Base-by-base conservation (phyloP, 1,139 yeast species). In the Kodamaea plutei region DNA sequence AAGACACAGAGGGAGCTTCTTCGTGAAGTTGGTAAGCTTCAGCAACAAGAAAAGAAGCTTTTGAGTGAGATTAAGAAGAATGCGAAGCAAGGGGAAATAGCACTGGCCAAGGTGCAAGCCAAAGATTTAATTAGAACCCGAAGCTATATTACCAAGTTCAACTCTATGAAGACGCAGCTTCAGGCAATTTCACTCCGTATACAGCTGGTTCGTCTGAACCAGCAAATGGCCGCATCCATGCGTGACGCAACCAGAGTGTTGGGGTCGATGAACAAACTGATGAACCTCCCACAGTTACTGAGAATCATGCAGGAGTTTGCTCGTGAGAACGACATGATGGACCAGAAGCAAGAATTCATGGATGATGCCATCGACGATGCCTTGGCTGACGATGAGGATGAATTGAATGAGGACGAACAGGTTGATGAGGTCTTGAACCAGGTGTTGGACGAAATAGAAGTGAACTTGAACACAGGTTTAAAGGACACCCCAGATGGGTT, bases 331-430 rank as follows among this genome's bases (percentile, higher is more conserved):
- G 98, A 91, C 53, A 65, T 93, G 52, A 91, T 91, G 97, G 97
- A 91, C 56, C 98, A 91, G 61, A 82, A 95, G 49, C 97, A 91
- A 56, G 99, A 93, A 52, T 87, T 91, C 75, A 93, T 91, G 85
- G 98, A 91, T 54, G 98, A 91, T 52, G 95, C 96, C 9, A 82
- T 93, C 46, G 98, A 91, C 53, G 96, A 89, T 54, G 82, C 91
- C 16, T 85, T 89, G 88, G 94, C 83, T 34, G 85, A 80, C 52
- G 79, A 84, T 38, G 88, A 80, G 30, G 83, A 71, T 35, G 80
- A 72, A 35, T 56, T 65, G 44, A 73, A 69, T 31, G 82, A 79
- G 45, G 88, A 82, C 43, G 96, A 85, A 45, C 96, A 91, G 53
- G 84, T 85, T 9, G 97, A 91, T 50, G 96, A 89, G 48, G 84